Percentiles rank a stretch among this genome's conserved stretches.
These are phyloP conservation scores for Pachyrhizus erosus DNA, from an alignment of 306 rosid species.

Conservation along the genomic window DNA sequence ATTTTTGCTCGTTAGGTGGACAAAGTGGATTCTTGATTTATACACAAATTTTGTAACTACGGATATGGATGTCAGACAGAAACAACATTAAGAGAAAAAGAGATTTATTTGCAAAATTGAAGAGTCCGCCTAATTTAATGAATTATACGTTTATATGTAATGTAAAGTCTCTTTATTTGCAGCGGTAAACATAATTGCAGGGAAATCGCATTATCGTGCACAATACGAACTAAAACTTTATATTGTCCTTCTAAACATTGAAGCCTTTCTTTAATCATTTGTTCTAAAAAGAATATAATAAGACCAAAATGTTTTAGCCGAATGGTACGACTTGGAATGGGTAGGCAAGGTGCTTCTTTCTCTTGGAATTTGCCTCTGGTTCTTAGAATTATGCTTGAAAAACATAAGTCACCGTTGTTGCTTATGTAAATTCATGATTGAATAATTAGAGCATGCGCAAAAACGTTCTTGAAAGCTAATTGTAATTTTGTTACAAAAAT, in stretches of 20 bases:
- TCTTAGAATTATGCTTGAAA: neutral
- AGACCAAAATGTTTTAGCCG: neutral
- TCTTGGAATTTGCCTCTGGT: neutral
- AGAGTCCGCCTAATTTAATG: neutral
- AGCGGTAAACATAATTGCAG: neutral
- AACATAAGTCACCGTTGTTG: neutral
- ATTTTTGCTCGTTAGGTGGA: conserved; percentile 17
- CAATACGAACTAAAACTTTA: neutral
- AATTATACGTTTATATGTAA: neutral
- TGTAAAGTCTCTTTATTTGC: neutral
- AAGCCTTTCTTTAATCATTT: neutral
- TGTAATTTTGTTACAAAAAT: neutral
- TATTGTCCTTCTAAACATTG: neutral
- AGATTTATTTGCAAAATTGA: neutral
- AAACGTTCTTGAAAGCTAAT: neutral
- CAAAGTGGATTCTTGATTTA: conserved; percentile 16
- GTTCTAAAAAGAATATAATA: neutral
- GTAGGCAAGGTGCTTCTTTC: neutral
- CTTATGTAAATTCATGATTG: neutral
- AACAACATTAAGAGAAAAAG: neutral
- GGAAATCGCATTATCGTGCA: neutral
- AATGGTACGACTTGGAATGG: neutral
- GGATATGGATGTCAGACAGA: conserved; percentile 21
- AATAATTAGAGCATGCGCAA: neutral
- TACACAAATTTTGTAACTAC: conserved; percentile 39